These are phyloP conservation scores for Trichosporon sp. DNA, from an alignment of 1,284 basidiomycete species.

Conservation along the genomic window DNA sequence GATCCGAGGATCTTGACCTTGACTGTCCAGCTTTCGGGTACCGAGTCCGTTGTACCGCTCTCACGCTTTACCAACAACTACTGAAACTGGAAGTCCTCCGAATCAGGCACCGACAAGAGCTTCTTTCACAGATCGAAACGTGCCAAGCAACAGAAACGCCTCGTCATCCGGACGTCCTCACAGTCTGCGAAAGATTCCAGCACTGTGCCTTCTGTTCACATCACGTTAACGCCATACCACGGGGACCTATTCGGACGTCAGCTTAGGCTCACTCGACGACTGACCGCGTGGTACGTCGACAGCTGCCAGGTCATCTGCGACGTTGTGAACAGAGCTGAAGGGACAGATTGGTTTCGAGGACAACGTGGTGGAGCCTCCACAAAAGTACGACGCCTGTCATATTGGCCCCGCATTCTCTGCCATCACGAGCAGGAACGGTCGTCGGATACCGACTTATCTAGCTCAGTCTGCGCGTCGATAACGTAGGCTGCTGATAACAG, in stretches of 20 bases:
- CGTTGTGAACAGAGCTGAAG: neutral
- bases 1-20: neutral
- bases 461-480: neutral
- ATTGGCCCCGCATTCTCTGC: neutral
- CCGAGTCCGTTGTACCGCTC: neutral
- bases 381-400: neutral
- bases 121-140: constrained; percentile 10
- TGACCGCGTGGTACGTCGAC: neutral
- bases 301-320: neutral
- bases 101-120: neutral
- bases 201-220: neutral
- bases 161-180: neutral
- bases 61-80: neutral
- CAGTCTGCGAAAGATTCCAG: neutral
- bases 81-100: neutral
- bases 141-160: neutral
- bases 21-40: neutral
- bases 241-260: neutral
- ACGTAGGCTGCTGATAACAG: neutral
- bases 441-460: neutral
- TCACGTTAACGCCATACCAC: neutral
- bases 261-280: neutral
- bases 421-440: neutral
- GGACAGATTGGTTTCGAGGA: neutral
- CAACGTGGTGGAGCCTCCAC: neutral